Evolutionary conservation across 2,329 filamentous ascomycete genomes (phyloP).

Genomic region (Didymella exigua): DNA sequence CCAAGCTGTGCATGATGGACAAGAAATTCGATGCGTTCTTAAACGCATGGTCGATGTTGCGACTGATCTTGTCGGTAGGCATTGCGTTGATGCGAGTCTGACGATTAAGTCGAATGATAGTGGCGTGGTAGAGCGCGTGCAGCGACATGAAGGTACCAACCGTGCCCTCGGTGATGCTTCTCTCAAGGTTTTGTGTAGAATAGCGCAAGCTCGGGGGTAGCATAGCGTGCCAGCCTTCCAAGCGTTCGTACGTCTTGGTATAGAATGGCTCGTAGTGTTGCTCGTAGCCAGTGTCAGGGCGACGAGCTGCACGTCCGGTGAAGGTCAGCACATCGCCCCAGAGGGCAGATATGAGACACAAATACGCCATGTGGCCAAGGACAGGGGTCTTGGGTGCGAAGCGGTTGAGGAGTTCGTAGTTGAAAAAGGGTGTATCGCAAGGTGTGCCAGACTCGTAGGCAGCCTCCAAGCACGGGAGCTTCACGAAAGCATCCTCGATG

Average conservation of each 20-base stretch:
- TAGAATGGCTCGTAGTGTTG: slow-evolving; percentile 59
- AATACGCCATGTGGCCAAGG: slow-evolving; percentile 61
- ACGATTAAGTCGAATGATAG: slow-evolving; percentile 69
- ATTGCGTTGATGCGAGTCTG: slow-evolving; percentile 51
- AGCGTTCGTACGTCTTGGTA: slow-evolving; percentile 56
- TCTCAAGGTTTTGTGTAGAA: slow-evolving; percentile 62
- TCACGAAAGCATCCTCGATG: slow-evolving; percentile 68
- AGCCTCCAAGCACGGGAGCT: slow-evolving; percentile 66
- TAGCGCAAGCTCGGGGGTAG: slow-evolving; percentile 63
- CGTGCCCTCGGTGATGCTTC: slow-evolving; percentile 59
- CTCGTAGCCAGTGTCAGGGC: slow-evolving; percentile 51
- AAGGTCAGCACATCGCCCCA: slow-evolving; percentile 70
- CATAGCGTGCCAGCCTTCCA: slow-evolving; percentile 64
- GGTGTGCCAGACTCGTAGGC: slow-evolving; percentile 67
- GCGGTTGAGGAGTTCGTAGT: slow-evolving; percentile 56
- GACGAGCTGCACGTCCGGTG: slow-evolving; percentile 60
- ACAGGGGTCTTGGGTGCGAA: slow-evolving; percentile 41
- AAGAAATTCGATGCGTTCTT: slow-evolving; percentile 38
- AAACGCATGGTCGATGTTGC: slow-evolving; percentile 41
- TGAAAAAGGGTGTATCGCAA: slow-evolving; percentile 65
- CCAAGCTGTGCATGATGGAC: slow-evolving; percentile 42
- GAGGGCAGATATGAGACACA: slow-evolving; percentile 67
- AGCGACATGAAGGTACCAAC: slow-evolving; percentile 66
- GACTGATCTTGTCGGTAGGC: slow-evolving; percentile 33
- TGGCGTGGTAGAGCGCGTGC: slow-evolving; percentile 70